Evolutionary conservation across 148 eudicot species (phyloP).

Genomic region (Nepenthes gracilis): DNA sequence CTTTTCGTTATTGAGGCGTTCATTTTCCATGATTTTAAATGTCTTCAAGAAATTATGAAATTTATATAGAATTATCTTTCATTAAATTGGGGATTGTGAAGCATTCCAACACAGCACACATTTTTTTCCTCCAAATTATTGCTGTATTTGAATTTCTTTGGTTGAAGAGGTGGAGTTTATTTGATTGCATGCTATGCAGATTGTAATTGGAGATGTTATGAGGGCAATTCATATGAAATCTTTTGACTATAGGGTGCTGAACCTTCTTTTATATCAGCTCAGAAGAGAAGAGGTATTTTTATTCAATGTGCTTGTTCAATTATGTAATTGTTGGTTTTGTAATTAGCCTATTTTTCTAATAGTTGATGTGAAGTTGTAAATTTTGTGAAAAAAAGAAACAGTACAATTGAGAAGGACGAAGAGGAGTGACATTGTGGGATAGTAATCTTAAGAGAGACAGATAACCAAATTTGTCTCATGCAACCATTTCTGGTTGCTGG

Average conservation of each 20-base stretch:
- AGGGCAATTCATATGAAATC: conserved; percentile 87
- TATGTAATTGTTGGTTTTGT: background rate
- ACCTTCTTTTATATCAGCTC: conserved; percentile 75
- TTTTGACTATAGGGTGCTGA: conserved; percentile 86
- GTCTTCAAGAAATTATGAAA: background rate
- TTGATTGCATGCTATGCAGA: conserved; percentile 23
- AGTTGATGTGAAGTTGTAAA: background rate
- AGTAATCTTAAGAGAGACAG: too few species aligned
- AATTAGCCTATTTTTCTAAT: background rate
- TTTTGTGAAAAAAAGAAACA: too few species aligned
- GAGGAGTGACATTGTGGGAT: too few species aligned
- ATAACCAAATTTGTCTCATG: too few species aligned
- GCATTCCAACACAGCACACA: too few species aligned
- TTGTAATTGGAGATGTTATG: conserved; percentile 56
- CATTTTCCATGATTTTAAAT: background rate
- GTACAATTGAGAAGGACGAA: too few species aligned
- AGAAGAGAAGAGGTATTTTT: conserved; percentile 59
- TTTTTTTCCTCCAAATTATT: background rate
- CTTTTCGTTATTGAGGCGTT: background rate
- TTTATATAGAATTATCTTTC: background rate
- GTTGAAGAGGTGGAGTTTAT: background rate
- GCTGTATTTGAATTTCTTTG: too few species aligned
- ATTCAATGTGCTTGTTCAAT: background rate
- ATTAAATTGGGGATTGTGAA: background rate
- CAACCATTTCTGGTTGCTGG: too few species aligned